phyloP scores from a whole-genome alignment of 1,284 basidiomycete species.

The Ustilago nuda region DNA sequence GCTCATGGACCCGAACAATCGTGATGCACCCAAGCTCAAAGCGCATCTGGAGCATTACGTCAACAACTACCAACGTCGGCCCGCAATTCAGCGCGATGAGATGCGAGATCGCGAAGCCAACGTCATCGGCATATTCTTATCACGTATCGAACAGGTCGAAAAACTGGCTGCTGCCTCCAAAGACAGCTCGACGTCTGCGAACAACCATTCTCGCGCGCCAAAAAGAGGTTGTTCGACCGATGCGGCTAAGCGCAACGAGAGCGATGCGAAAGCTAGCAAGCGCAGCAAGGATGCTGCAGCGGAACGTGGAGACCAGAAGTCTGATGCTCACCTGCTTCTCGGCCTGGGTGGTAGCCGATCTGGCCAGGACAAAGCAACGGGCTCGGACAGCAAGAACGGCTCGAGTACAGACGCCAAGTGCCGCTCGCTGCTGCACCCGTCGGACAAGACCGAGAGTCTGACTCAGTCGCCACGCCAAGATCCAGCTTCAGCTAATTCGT shows the following conservation, averaged over 20 bases:
- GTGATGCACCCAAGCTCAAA: conserved; percentile 50
- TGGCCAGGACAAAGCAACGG: conserved; percentile 1
- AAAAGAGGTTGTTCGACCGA: conserved; percentile 40
- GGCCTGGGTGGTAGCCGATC: conserved; percentile 24
- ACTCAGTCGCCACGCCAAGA: conserved; percentile 16
- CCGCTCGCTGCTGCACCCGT: not conserved
- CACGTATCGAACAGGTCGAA: conserved; percentile 47
- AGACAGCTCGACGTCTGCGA: not conserved
- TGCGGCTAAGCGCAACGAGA: conserved; percentile 13
- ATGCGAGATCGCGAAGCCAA: conserved; percentile 58
- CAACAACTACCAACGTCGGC: conserved; percentile 21
- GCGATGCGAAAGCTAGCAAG: conserved; percentile 18
- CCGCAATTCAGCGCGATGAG: conserved; percentile 44
- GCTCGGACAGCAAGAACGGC: not conserved
- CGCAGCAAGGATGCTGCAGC: conserved; percentile 15
- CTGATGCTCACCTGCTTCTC: conserved; percentile 43
- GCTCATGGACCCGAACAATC: conserved; percentile 54
- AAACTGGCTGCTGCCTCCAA: conserved; percentile 18
- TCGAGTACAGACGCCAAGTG: not conserved
- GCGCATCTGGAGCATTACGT: conserved; percentile 49
- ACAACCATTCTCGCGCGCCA: not conserved
- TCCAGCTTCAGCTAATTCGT: not conserved
- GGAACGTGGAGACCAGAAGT: conserved; percentile 28
- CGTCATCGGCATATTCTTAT: conserved; percentile 56
- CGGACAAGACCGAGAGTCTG: not conserved